These are phyloP conservation scores for Secale cereale DNA, from an alignment of 176 grass and related monocot genomes.

Conservation along the genomic window DNA sequence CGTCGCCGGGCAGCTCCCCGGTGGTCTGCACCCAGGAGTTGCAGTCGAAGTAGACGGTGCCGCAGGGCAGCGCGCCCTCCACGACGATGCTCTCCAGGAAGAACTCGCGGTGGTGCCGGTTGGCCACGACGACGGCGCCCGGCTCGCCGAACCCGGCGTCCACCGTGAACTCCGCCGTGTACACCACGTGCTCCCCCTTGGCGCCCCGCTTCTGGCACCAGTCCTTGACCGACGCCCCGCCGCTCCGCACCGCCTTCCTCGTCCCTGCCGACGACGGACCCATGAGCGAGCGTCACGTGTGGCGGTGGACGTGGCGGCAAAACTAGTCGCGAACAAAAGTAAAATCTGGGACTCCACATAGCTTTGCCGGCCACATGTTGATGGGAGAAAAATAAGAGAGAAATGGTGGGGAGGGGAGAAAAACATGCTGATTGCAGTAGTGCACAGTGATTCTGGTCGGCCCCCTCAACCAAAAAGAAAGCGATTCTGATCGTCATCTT, in stretches of 20 bases:
- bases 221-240: conserved; percentile 63
- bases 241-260: conserved; percentile 53
- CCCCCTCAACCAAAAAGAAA: neutral
- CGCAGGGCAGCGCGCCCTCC: conserved; percentile 62
- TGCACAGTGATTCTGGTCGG: neutral
- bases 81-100: conserved; percentile 89
- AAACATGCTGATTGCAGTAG: neutral
- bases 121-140: conserved; percentile 61
- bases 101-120: conserved; percentile 84
- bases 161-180: conserved; percentile 80
- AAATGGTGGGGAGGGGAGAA: neutral
- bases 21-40: conserved; percentile 92
- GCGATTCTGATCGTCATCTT: neutral
- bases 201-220: conserved; percentile 69
- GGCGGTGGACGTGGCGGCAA: neutral
- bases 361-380: conserved; percentile 18
- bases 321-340: conserved; percentile 18
- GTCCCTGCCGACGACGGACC: conserved; percentile 36
- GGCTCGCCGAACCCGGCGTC: conserved; percentile 78
- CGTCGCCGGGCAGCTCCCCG: conserved; percentile 37
- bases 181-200: conserved; percentile 85
- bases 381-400: neutral
- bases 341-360: neutral
- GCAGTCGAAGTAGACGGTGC: conserved; percentile 75
- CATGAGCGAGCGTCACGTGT: neutral